Base-by-base conservation (phyloP, 441 rosid species). In the Populus hybrid region DNA sequence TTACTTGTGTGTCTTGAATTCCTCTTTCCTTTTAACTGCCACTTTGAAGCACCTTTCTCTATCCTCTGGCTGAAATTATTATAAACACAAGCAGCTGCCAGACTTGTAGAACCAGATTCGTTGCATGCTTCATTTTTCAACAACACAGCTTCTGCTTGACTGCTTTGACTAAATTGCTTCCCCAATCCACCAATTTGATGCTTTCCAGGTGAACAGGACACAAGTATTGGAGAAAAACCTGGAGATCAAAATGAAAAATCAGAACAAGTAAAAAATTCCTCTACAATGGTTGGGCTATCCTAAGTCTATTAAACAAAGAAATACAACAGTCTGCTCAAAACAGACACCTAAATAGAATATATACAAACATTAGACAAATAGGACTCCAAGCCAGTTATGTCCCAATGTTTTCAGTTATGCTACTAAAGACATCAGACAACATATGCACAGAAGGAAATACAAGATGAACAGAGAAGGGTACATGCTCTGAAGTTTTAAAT, bases 21-120 rank as follows among this genome's bases (percentile, higher is more conserved):
- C 85, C 99, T 90, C 92, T 96, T 96, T 81, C 98, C 90, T 89
- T 96, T 96, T 18, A 81, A 85, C 84, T 89, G 98, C 99, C 99
- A 96, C 85, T 91, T 88, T 26, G 98, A 91, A 70, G 92, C 81
- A 77, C 79, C 92, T 79, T 86, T 91, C 88, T 92, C 98, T 75
- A 86, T 89, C 81, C 86, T 87, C 80, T 84, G 87, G 87, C 84
- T 83, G 76, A 84, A 82, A 78, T 69, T 80, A 81, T 76, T 84
- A 69, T 53, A 53, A 53, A 63, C 73, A 82, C 69, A 79, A 40
- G 73, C 67, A 57, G 82, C 81, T 10, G 83, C 85, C 38, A 83
- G 82, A 82, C 82, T 80, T 50, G 83, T 74, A 53, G 86, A 78
- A 76, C 69, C 90, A 77, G 84, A 81, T 82, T 88, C 98, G 75